Evolutionary conservation across 1,284 basidiomycete species (phyloP).

Genomic region (Ganoderma lingzhi): DNA sequence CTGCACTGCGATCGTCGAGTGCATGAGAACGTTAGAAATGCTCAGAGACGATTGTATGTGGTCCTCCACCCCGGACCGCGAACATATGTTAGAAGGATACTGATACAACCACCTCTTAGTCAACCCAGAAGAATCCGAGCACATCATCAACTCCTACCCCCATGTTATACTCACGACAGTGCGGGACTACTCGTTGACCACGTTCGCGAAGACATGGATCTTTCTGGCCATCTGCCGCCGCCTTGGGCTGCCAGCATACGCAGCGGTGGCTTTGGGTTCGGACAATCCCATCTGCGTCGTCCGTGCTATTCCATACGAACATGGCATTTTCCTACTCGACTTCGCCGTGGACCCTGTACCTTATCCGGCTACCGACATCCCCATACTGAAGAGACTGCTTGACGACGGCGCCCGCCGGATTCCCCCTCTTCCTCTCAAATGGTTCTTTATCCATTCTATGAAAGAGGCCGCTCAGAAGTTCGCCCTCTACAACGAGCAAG

Average conservation of each 20-base stretch:
- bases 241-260: constrained; percentile 58
- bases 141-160: constrained; percentile 15
- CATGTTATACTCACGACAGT: constrained; percentile 4
- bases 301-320: not conserved
- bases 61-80: not conserved
- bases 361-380: not conserved
- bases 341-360: not conserved
- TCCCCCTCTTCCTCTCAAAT: not conserved
- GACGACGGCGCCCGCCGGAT: not conserved
- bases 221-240: constrained; percentile 61
- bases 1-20: constrained; percentile 3
- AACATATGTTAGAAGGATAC: constrained; percentile 15
- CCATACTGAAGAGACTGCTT: not conserved
- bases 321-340: constrained; percentile 9
- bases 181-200: constrained; percentile 34
- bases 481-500: constrained; percentile 2
- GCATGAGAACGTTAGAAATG: constrained; percentile 6
- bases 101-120: not conserved
- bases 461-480: constrained; percentile 5
- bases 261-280: constrained; percentile 40
- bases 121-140: not conserved
- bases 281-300: constrained; percentile 14
- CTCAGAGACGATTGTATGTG: constrained; percentile 26
- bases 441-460: constrained; percentile 10
- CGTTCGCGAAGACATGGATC: constrained; percentile 63